Conservation (phyloP, 768 basidiomycete genomes). For the Macrocybe gigantea region DNA sequence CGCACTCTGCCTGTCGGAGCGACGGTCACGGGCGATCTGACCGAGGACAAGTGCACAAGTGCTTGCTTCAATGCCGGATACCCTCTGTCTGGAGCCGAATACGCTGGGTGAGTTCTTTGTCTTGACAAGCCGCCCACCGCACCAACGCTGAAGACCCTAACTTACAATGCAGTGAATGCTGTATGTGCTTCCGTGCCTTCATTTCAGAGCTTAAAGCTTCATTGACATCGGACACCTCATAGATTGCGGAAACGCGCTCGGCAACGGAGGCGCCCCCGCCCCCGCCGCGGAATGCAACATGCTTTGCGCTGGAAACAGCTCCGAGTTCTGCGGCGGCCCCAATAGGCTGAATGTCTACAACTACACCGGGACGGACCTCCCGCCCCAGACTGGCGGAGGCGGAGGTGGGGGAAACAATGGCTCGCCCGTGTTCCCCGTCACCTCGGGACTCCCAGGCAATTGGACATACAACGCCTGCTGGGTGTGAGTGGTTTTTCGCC, state of each 20-base stretch:
- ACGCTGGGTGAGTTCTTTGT: constrained; percentile 22
- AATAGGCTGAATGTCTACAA: constrained; percentile 63
- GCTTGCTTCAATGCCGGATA: constrained; percentile 54
- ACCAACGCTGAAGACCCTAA: constrained; percentile 8
- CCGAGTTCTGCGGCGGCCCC: constrained; percentile 72
- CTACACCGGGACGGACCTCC: constrained; percentile 54
- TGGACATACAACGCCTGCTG: constrained; percentile 66
- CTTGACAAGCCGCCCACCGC: not conserved
- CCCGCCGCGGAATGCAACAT: constrained; percentile 56
- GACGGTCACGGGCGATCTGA: constrained; percentile 36
- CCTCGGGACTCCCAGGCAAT: constrained; percentile 41
- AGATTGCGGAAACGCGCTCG: constrained; percentile 48
- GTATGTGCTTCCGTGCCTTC: constrained; percentile 27
- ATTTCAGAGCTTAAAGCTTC: not conserved
- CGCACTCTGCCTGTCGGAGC: constrained; percentile 33
- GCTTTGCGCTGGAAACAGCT: constrained; percentile 54
- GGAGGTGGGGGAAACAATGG: constrained; percentile 24
- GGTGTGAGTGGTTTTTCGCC: constrained; percentile 34
- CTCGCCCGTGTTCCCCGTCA: constrained; percentile 37
- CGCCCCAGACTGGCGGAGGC: constrained; percentile 25
- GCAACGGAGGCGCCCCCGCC: constrained; percentile 40
- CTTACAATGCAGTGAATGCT: constrained; percentile 47
- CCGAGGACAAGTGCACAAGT: constrained; percentile 51
- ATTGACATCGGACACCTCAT: not conserved
- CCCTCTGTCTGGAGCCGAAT: constrained; percentile 32